Evolutionary conservation across 2,329 filamentous ascomycete species (phyloP).

Genomic region (Fusarium tricinctum): DNA sequence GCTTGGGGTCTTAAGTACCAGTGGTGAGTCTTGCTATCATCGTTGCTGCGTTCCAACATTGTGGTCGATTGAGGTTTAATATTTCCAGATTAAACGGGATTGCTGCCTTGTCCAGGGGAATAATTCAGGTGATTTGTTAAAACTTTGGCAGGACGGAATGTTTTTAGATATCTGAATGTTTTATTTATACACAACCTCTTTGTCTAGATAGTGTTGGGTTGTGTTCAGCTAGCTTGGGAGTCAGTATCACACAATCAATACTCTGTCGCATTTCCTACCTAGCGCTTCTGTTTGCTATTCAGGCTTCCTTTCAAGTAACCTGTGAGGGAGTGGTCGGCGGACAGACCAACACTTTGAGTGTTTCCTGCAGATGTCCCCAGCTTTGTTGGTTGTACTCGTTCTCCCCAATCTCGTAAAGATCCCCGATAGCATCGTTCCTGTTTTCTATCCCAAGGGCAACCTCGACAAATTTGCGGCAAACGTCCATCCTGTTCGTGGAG

Average conservation of each 20-base stretch:
- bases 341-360: not conserved
- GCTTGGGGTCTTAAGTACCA: not conserved
- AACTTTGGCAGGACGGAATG: too few species aligned
- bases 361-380: not conserved
- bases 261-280: not conserved
- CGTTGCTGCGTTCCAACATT: not conserved
- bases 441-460: not conserved
- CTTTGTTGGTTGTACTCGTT: not conserved
- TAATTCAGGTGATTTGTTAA: too few species aligned
- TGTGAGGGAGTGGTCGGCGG: rapidly evolving
- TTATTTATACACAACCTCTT: too few species aligned
- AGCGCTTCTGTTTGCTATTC: not conserved
- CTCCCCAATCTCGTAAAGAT: not conserved
- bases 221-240: too few species aligned
- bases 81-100: too few species aligned
- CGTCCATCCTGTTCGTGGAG: not conserved
- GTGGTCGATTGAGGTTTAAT: not conserved
- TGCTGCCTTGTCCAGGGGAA: too few species aligned
- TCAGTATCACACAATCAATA: too few species aligned
- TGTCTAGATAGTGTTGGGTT: too few species aligned
- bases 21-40: not conserved
- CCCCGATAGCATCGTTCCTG: not conserved
- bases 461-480: conserved; percentile 1
- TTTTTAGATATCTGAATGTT: too few species aligned
- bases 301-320: not conserved